Conservation (phyloP, 73 alveolate genomes). For the Paramecium caudatum region DNA sequence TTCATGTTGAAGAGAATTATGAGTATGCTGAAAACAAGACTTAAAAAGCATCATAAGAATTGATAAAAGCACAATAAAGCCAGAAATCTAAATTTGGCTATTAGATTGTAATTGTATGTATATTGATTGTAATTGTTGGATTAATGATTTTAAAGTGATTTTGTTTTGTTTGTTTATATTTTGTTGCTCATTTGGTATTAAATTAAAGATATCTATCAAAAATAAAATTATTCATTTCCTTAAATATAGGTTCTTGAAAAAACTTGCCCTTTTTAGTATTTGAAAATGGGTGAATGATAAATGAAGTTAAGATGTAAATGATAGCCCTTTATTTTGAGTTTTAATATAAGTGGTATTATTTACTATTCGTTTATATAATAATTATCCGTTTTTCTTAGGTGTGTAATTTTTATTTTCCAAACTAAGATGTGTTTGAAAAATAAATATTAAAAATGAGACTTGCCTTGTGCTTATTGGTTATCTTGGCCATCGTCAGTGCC, state of each 20-base stretch:
- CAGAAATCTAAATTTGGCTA: neutral
- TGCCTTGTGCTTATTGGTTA: constrained; percentile 66
- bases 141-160: constrained; percentile 5
- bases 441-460: neutral
- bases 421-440: neutral
- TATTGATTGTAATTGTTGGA: constrained; percentile 19
- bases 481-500: constrained; percentile 5
- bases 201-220: too few species aligned
- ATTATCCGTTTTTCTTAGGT: too few species aligned
- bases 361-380: too few species aligned
- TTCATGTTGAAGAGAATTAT: constrained; percentile 16
- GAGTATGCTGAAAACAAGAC: constrained; percentile 48
- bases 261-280: too few species aligned
- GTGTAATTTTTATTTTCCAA: too few species aligned
- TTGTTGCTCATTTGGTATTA: too few species aligned
- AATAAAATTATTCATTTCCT: too few species aligned
- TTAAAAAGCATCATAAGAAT: constrained; percentile 2
- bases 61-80: constrained; percentile 1
- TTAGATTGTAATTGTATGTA: neutral
- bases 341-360: too few species aligned
- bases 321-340: too few species aligned
- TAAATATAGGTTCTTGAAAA: too few species aligned
- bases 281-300: too few species aligned
- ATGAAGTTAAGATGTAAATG: too few species aligned
- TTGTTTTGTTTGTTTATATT: neutral